phyloP scores from a whole-genome alignment of 192 early-diverging fungal species.

The Coemansia sp. region DNA sequence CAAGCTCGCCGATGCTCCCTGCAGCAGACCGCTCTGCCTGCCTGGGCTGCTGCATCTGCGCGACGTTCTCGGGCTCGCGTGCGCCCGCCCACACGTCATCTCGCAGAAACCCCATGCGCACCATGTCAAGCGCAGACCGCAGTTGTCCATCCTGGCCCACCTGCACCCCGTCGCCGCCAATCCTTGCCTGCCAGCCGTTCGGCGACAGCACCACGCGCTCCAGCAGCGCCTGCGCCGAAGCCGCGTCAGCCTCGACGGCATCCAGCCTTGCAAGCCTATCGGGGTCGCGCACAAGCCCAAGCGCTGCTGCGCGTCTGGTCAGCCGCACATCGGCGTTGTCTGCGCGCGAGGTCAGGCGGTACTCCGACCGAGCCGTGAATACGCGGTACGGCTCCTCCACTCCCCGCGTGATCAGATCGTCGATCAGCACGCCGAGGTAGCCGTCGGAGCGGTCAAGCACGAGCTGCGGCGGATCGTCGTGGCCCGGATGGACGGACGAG shows the following conservation, averaged over 20 bases:
- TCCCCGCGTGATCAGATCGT: conserved; percentile 79
- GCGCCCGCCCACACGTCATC: conserved; percentile 47
- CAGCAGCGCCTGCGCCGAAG: conserved; percentile 53
- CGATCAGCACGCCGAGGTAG: conserved; percentile 79
- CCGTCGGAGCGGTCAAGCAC: conserved; percentile 73
- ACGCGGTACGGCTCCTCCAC: conserved; percentile 82
- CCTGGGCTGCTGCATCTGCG: not conserved
- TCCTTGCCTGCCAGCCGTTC: conserved; percentile 56
- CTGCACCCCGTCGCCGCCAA: conserved; percentile 29
- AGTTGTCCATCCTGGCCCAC: conserved; percentile 40
- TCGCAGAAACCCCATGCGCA: conserved; percentile 52
- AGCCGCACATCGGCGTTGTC: conserved; percentile 80
- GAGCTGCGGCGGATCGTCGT: conserved; percentile 49
- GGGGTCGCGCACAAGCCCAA: conserved; percentile 57
- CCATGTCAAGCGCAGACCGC: conserved; percentile 51
- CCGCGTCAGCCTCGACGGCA: conserved; percentile 51
- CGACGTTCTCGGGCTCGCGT: conserved; percentile 32
- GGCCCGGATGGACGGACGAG: conserved; percentile 45
- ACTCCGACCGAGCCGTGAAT: conserved; percentile 82
- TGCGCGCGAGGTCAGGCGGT: conserved; percentile 69
- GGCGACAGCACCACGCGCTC: conserved; percentile 54
- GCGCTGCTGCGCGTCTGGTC: conserved; percentile 65
- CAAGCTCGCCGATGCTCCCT: conserved; percentile 32
- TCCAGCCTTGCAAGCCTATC: conserved; percentile 39
- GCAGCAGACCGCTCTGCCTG: conserved; percentile 5